These are phyloP conservation scores for Galeopsis tetrahit DNA, from an alignment of 257 asterid genomes.

Conservation along the genomic window DNA sequence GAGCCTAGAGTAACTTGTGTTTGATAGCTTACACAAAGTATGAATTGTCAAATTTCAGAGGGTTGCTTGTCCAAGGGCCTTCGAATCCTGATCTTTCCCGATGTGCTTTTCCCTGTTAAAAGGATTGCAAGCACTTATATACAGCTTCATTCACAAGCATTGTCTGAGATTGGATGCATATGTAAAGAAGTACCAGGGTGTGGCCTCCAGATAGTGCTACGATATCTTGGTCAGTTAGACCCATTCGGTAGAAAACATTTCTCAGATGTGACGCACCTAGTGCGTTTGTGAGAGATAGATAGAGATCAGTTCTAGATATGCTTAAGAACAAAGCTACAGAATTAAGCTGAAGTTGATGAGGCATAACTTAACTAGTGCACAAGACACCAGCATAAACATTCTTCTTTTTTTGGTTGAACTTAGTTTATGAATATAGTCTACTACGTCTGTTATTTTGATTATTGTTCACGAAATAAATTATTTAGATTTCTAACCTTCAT, in stretches of 20 bases:
- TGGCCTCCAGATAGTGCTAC: constrained; percentile 91
- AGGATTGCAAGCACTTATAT: constrained; percentile 5
- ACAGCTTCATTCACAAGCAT: background rate
- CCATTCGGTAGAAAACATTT: constrained; percentile 79
- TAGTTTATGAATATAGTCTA: background rate
- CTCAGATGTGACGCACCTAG: constrained; percentile 73
- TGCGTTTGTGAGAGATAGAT: background rate
- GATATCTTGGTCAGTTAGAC: constrained; percentile 71
- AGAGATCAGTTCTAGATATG: background rate
- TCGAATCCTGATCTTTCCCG: constrained; percentile 85
- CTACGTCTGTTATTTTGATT: background rate
- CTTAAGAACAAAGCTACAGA: background rate
- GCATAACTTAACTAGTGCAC: no score
- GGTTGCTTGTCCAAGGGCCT: constrained; percentile 90
- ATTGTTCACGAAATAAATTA: background rate
- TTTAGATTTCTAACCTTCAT: constrained; percentile 55
- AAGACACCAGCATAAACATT: background rate
- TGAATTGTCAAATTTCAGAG: constrained; percentile 84
- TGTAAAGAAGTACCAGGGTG: constrained; percentile 61
- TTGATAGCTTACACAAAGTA: constrained; percentile 67
- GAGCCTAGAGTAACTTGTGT: constrained; percentile 3
- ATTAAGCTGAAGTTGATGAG: background rate
- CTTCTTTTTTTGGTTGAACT: background rate
- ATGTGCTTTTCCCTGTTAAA: constrained; percentile 81
- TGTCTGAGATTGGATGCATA: constrained; percentile 15